phyloP scores from a whole-genome alignment of 306 rosid genomes.

The Casuarina glauca region DNA sequence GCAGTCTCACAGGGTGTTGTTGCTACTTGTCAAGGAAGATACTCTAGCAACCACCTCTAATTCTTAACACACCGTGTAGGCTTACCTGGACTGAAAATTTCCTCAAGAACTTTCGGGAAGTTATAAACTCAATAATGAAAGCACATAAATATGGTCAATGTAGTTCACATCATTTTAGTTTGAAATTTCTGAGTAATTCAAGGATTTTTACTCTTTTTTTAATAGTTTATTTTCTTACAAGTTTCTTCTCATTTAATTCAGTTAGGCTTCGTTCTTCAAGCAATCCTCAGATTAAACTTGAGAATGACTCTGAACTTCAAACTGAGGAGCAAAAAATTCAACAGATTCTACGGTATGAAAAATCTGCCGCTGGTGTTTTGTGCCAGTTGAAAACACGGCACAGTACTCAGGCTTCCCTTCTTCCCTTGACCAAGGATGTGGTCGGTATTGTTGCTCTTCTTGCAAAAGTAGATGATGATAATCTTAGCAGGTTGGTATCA shows the following conservation, averaged over 20 bases:
- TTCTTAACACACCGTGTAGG: not conserved
- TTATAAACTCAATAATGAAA: not conserved
- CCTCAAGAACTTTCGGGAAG: not conserved
- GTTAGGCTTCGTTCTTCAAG: conserved; percentile 54
- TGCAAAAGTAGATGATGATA: conserved; percentile 64
- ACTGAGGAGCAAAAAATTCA: conserved; percentile 54
- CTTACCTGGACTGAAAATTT: not conserved
- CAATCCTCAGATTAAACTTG: conserved; percentile 35
- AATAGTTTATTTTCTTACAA: conserved; percentile 18
- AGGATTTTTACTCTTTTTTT: conserved; percentile 1
- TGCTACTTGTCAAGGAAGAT: conserved; percentile 1
- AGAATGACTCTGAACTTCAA: conserved; percentile 31
- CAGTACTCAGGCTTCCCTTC: conserved; percentile 49
- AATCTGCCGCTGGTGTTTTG: conserved; percentile 70
- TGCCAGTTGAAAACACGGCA: conserved; percentile 57
- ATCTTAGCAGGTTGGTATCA: conserved; percentile 63
- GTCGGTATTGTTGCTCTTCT: conserved; percentile 77
- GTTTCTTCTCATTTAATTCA: conserved; percentile 41
- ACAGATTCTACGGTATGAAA: conserved; percentile 58
- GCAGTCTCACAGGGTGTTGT: conserved; percentile 15
- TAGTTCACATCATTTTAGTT: not conserved
- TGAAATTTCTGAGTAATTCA: conserved; percentile 5
- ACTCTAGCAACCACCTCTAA: not conserved
- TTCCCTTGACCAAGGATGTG: conserved; percentile 54
- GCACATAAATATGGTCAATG: not conserved